Evolutionary conservation across 495 filamentous ascomycete species (phyloP).

Genomic region (Hyaloscypha variabilis): DNA sequence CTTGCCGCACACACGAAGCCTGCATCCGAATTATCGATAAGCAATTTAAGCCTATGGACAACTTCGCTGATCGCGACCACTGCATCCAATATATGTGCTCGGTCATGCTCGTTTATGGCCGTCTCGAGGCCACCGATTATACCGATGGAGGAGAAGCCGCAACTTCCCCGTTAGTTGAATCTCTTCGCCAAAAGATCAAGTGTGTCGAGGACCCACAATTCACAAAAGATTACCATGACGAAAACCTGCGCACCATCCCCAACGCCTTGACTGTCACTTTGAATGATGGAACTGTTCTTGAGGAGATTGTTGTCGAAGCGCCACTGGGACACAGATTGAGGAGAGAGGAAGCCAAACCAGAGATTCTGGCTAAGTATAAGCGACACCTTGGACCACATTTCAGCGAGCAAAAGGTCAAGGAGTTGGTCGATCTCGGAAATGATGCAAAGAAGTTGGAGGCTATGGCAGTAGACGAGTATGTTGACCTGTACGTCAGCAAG

Average conservation of each 20-base stretch:
- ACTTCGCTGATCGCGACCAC: constrained; percentile 98
- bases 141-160: constrained; percentile 89
- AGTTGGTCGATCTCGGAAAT: constrained; percentile 76
- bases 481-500: constrained; percentile 81
- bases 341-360: constrained; percentile 94
- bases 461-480: constrained; percentile 88
- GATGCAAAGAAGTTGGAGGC: constrained; percentile 72
- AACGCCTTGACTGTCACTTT: constrained; percentile 93
- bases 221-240: constrained; percentile 93
- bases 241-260: constrained; percentile 88
- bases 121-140: constrained; percentile 90
- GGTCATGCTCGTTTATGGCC: constrained; percentile 92
- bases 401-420: constrained; percentile 69
- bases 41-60: constrained; percentile 99
- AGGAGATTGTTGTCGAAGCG: constrained; percentile 92
- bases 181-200: constrained; percentile 84
- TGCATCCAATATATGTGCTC: constrained; percentile 99
- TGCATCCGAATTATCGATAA: constrained; percentile 99
- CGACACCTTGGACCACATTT: constrained; percentile 87
- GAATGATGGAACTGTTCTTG: constrained; percentile 90
- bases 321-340: constrained; percentile 90
- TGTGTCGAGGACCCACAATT: constrained; percentile 96
- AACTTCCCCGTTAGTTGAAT: constrained; percentile 85
- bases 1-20: constrained; percentile 95
- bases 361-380: constrained; percentile 93